phyloP scores from a whole-genome alignment of 2,329 filamentous ascomycete genomes.

The Colletotrichum sidae region DNA sequence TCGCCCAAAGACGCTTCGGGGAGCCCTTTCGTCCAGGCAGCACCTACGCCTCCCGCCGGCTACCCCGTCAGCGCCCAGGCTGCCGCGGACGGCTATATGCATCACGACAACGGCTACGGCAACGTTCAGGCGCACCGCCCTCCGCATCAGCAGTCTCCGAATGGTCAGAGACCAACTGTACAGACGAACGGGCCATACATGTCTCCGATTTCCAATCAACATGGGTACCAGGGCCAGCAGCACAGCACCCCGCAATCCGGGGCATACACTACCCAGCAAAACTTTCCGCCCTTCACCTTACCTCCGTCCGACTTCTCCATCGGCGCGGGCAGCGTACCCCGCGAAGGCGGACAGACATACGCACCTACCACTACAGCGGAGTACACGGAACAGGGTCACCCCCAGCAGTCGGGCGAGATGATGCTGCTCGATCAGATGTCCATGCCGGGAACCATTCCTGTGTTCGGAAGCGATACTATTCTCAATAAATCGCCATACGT shows the following conservation, averaged over 20 bases:
- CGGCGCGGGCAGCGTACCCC: slow-evolving; percentile 43
- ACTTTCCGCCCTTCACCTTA: slow-evolving; percentile 71
- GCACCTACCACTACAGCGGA: slow-evolving; percentile 54
- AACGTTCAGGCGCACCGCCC: slow-evolving; percentile 45
- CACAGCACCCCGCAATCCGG: slow-evolving; percentile 58
- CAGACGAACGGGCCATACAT: slow-evolving; percentile 63
- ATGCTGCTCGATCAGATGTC: slow-evolving; percentile 72
- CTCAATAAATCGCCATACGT: slow-evolving; percentile 85
- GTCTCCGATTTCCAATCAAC: slow-evolving; percentile 63
- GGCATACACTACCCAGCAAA: slow-evolving; percentile 69
- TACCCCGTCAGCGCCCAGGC: slow-evolving; percentile 44
- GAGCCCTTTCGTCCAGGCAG: slow-evolving; percentile 60
- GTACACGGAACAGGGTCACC: slow-evolving; percentile 57
- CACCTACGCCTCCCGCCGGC: slow-evolving; percentile 54
- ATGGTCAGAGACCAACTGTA: slow-evolving; percentile 57
- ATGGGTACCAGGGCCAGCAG: slow-evolving; percentile 61
- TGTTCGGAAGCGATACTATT: slow-evolving; percentile 86
- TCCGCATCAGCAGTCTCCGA: slow-evolving; percentile 53
- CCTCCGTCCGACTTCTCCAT: slow-evolving; percentile 68
- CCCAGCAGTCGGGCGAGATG: slow-evolving; percentile 63
- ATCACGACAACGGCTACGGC: slow-evolving; percentile 52
- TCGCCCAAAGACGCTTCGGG: slow-evolving; percentile 57
- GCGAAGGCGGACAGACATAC: slow-evolving; percentile 53
- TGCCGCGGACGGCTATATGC: slow-evolving; percentile 57
- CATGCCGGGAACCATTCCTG: slow-evolving; percentile 78